phyloP scores from a whole-genome alignment of 2,329 filamentous ascomycete species.

The Apiospora saccharicola region DNA sequence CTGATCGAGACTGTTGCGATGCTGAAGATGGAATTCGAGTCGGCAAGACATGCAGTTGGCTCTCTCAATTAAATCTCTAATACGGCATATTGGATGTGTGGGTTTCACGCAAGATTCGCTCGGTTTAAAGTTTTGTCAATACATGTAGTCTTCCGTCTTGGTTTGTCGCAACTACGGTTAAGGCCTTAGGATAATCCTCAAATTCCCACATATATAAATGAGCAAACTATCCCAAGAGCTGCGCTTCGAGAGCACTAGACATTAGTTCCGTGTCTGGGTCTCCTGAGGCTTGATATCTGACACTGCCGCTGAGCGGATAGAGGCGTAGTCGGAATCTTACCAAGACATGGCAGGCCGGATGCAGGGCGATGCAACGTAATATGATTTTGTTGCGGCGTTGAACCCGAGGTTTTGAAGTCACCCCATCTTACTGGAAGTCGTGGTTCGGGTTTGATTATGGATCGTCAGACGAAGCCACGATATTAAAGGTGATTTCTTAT shows the following conservation, averaged over 20 bases:
- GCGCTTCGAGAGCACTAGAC: neutral
- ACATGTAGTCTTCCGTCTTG: too few relatives aligned
- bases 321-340: neutral
- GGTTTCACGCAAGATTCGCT: too few relatives aligned
- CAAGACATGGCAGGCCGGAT: neutral
- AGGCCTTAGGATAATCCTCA: too few relatives aligned
- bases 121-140: too few relatives aligned
- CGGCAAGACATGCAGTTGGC: too few relatives aligned
- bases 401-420: neutral
- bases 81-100: too few relatives aligned
- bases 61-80: too few relatives aligned
- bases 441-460: neutral
- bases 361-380: neutral
- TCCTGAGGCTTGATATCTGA: neutral
- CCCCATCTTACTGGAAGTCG: neutral
- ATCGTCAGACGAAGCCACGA: constrained; percentile 14
- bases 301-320: neutral
- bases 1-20: too few relatives aligned
- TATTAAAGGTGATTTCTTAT: neutral
- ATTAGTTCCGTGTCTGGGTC: neutral
- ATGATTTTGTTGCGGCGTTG: neutral
- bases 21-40: too few relatives aligned
- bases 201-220: too few relatives aligned
- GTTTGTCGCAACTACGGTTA: too few relatives aligned
- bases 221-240: too few relatives aligned